Percentiles rank a stretch among this genome's conserved stretches.
These are phyloP conservation scores for Geranomyces michiganensis DNA, from an alignment of 192 early-diverging fungal species.

Conservation along the genomic window DNA sequence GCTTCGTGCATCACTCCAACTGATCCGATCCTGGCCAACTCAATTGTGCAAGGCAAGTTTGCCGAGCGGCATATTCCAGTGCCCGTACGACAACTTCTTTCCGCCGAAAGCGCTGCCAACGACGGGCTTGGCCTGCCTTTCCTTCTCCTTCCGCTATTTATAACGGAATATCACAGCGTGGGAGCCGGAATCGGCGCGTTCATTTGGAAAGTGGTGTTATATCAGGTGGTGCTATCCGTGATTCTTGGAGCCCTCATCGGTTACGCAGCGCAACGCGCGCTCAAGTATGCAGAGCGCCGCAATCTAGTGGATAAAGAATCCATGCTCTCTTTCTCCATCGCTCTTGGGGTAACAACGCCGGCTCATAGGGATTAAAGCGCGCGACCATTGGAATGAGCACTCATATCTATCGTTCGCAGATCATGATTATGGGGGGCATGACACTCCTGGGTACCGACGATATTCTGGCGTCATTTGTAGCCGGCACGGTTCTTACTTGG, in stretches of 20 bases:
- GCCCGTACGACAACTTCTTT: slow-evolving; percentile 43
- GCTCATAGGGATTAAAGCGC: slow-evolving; percentile 42
- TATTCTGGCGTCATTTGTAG: slow-evolving; percentile 76
- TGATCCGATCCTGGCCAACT: slow-evolving; percentile 86
- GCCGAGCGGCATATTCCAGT: slow-evolving; percentile 86
- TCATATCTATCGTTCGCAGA: slow-evolving; percentile 10
- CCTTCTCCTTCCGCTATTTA: slow-evolving; percentile 58
- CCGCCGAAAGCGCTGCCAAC: slow-evolving; percentile 74
- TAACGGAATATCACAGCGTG: slow-evolving; percentile 34
- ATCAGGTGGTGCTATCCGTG: slow-evolving; percentile 11
- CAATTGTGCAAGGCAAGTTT: slow-evolving; percentile 92
- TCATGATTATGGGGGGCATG: slow-evolving; percentile 14
- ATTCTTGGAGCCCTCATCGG: slow-evolving; percentile 72
- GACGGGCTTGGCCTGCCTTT: slow-evolving; percentile 73
- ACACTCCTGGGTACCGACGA: slow-evolving; percentile 49
- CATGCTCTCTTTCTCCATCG: slow-evolving; percentile 79
- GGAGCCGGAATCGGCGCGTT: slow-evolving; percentile 8
- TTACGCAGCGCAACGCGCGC: slow-evolving; percentile 59
- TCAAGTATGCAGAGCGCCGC: slow-evolving; percentile 67
- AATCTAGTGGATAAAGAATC: slow-evolving; percentile 85
- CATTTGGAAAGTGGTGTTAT: neutral
- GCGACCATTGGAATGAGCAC: slow-evolving; percentile 39
- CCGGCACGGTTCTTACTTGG: slow-evolving; percentile 73
- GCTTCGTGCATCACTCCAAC: slow-evolving; percentile 88
- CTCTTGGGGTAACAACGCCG: slow-evolving; percentile 52